Conservation (phyloP, 1,139 yeast genomes). For the Pichia terricola region DNA sequence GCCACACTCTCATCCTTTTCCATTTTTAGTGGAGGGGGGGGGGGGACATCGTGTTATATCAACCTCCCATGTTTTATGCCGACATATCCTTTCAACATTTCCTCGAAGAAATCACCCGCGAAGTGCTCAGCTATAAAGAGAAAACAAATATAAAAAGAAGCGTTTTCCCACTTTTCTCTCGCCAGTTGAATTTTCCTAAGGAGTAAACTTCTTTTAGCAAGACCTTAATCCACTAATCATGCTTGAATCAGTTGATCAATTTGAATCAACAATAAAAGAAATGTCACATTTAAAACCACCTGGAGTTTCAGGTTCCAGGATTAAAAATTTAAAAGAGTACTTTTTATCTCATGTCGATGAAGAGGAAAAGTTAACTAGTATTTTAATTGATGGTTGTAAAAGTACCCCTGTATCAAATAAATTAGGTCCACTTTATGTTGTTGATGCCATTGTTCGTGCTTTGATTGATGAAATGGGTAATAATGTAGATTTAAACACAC, state of each 20-base stretch:
- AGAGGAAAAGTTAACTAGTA: slow-evolving; percentile 51
- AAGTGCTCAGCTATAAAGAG: not conserved
- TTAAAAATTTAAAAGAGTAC: slow-evolving; percentile 70
- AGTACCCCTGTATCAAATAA: slow-evolving; percentile 74
- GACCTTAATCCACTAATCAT: no score
- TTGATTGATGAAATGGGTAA: slow-evolving; percentile 54
- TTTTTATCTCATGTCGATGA: slow-evolving; percentile 59
- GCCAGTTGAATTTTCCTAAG: no score
- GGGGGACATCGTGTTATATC: no score
- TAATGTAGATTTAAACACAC: slow-evolving; percentile 27
- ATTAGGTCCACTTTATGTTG: slow-evolving; percentile 81
- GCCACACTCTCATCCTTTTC: no score
- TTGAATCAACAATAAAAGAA: slow-evolving; percentile 64
- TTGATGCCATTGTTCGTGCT: slow-evolving; percentile 86
- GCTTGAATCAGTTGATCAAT: slow-evolving; percentile 38
- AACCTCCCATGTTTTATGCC: no score
- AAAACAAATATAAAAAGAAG: not conserved
- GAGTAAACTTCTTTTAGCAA: not conserved
- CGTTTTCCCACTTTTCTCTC: not conserved
- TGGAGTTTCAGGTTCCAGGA: slow-evolving; percentile 94
- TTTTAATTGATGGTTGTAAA: slow-evolving; percentile 60
- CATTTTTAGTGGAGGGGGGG: no score
- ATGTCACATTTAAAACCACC: slow-evolving; percentile 72
- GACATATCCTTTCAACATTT: no score
- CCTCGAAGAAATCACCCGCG: no score